Evolutionary conservation across 163 green algal species (phyloP).

Genomic region (Scenedesmus sp.): DNA sequence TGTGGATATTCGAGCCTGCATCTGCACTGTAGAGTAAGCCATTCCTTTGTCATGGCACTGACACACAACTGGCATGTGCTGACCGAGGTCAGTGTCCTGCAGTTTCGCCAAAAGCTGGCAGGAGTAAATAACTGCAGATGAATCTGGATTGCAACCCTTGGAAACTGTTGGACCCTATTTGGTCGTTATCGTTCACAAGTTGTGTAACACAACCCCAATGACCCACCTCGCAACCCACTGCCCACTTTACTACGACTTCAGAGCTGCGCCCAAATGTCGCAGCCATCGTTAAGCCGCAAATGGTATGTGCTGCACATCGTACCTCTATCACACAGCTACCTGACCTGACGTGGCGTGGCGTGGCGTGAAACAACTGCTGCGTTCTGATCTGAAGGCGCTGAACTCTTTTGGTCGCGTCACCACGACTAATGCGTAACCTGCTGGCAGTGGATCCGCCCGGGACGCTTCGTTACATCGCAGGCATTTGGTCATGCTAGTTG

Average conservation of each 20-base stretch:
- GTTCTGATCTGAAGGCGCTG: not conserved
- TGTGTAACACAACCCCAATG: not conserved
- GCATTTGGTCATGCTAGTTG: slow-evolving; percentile 62
- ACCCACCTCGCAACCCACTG: not conserved
- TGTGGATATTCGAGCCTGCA: not conserved
- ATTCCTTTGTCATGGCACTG: not conserved
- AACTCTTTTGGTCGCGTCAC: not conserved
- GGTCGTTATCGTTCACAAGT: not conserved
- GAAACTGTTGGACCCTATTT: not conserved
- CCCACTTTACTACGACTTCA: no score
- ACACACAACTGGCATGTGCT: not conserved
- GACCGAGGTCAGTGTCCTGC: not conserved
- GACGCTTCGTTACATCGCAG: slow-evolving; percentile 55
- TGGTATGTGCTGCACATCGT: no score
- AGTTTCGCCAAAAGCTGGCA: not conserved
- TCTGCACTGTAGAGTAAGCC: not conserved
- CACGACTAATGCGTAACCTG: slow-evolving; percentile 19
- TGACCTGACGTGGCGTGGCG: not conserved
- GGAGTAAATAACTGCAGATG: not conserved
- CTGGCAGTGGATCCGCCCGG: slow-evolving; percentile 38
- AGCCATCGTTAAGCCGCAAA: no score
- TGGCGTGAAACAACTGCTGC: not conserved
- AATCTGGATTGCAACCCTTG: not conserved
- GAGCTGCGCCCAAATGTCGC: no score
- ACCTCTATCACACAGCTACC: not conserved